Conservation (phyloP, 1,284 basidiomycete species). For the Blastosporella zonata region DNA sequence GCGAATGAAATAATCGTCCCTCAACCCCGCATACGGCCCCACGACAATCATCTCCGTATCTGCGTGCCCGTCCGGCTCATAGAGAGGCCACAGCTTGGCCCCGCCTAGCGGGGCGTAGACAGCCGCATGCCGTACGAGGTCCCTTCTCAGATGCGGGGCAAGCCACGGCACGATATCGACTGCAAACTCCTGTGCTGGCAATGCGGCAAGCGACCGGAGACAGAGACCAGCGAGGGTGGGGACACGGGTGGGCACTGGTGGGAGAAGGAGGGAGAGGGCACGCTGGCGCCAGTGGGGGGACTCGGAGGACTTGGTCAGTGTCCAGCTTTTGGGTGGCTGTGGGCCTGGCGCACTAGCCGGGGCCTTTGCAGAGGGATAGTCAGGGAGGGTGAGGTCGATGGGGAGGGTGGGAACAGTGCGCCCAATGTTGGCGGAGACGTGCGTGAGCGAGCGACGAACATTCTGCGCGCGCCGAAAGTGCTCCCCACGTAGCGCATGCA, state of each 20-base stretch:
- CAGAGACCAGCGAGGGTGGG: conserved; percentile 54
- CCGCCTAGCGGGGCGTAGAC: conserved; percentile 51
- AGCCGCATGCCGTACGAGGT: conserved; percentile 54
- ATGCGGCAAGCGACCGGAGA: conserved; percentile 37
- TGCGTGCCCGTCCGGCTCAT: conserved; percentile 46
- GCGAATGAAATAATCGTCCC: conserved; percentile 38
- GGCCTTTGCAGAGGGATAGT: conserved; percentile 14
- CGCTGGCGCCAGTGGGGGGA: conserved; percentile 46
- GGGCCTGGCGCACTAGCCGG: conserved; percentile 42
- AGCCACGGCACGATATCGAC: conserved; percentile 47
- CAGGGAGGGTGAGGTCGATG: conserved; percentile 24
- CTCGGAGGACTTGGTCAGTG: conserved; percentile 21
- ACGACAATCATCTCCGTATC: conserved; percentile 63
- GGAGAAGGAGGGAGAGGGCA: conserved; percentile 51
- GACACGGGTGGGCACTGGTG: conserved; percentile 19
- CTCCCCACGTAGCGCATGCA: conserved; percentile 61
- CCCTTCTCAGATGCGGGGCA: conserved; percentile 53
- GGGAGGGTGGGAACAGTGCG: conserved; percentile 42
- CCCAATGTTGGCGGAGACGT: conserved; percentile 28
- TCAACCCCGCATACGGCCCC: conserved; percentile 47
- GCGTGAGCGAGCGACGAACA: conserved; percentile 37
- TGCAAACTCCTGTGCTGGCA: conserved; percentile 37
- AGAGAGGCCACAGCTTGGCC: conserved; percentile 45
- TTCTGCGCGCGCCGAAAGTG: conserved; percentile 65
- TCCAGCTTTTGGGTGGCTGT: conserved; percentile 49